Evolutionary conservation across 2,329 filamentous ascomycete genomes (phyloP).

Genomic region (Magnaporthiopsis poae): DNA sequence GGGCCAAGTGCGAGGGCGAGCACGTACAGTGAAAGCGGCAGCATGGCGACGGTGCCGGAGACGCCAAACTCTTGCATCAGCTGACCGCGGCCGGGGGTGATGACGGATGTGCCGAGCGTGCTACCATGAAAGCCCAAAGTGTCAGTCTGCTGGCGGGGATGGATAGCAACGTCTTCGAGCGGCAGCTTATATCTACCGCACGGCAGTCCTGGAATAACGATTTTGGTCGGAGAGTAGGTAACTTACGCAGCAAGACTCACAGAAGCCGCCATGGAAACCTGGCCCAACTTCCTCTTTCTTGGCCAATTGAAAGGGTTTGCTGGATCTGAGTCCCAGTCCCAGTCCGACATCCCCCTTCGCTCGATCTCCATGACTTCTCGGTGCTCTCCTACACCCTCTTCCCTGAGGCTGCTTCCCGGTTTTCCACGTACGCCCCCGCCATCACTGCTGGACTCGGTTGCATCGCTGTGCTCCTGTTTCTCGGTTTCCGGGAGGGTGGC

Average conservation of each 20-base stretch:
- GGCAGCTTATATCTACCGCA: not conserved
- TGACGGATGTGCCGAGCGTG: slow-evolving; percentile 44
- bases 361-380: no score
- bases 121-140: slow-evolving; percentile 21
- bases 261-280: slow-evolving; percentile 27
- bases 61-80: slow-evolving; percentile 45
- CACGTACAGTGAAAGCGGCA: slow-evolving; percentile 50
- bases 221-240: not conserved
- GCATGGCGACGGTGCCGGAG: slow-evolving; percentile 43
- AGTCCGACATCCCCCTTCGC: not conserved
- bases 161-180: no score
- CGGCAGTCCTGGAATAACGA: not conserved
- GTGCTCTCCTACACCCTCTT: no score
- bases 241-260: slow-evolving; percentile 33
- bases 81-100: slow-evolving; percentile 35
- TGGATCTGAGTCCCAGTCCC: slow-evolving; percentile 28
- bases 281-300: slow-evolving; percentile 27
- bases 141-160: no score
- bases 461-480: no score
- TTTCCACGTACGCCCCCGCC: no score
- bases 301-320: slow-evolving; percentile 46
- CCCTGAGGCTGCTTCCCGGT: no score
- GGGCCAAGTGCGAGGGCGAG: slow-evolving; percentile 52
- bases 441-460: no score
- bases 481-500: no score